Evolutionary conservation across 2,329 filamentous ascomycete genomes (phyloP), one percentile per base, ranked within the genome.

Genomic region (Pleoardoris graminearum): DNA sequence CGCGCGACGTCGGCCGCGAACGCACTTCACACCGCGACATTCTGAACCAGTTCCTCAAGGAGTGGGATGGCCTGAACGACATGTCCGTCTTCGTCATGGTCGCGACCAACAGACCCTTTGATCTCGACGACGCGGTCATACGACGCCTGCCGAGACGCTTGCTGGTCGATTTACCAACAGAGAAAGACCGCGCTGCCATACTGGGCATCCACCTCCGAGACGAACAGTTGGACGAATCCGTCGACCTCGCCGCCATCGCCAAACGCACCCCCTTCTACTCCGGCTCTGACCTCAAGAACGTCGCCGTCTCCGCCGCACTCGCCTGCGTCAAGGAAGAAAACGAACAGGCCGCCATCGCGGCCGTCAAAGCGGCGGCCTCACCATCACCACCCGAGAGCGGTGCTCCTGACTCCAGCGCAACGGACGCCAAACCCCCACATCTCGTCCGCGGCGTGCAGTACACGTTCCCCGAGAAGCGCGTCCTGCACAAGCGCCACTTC

Each of bases 81-180:
- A 83, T 86, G 41, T 89, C 88, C 16, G 91, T 93, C 2, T 97
- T 99, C 71, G 93, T 99, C 73, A 97, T 99, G 91, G 91, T 97
- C 0, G 93, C 94, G 23, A 97, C 92, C 7, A 97, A 99, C 73
- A 82, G 93, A 8, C 94, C 94, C 0, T 97, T 96, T 66, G 94
- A 97, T 67, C 83, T 99, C 1, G 94, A 99, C 65, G 90, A 94
- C 63, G 90, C 90, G 8, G 88, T 94, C 8, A 80, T 94, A 39
- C 82, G 90, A n/a, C 82, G 89, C 11, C 76, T 92, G 19, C 89
- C 89, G 1, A 80, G 89, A 48, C 83, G 88, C 36, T 77, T 93
- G 30, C 79, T 92, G 0, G 83, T 92, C 35, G 89, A 92, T 66
- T 77, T 92, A 5, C 89, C 89, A 0, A 79, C 85, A 1, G 80